Evolutionary conservation across 495 filamentous ascomycete species (phyloP), one percentile per base, ranked within the genome.

Genomic region (Lasiosphaeria ovina): DNA sequence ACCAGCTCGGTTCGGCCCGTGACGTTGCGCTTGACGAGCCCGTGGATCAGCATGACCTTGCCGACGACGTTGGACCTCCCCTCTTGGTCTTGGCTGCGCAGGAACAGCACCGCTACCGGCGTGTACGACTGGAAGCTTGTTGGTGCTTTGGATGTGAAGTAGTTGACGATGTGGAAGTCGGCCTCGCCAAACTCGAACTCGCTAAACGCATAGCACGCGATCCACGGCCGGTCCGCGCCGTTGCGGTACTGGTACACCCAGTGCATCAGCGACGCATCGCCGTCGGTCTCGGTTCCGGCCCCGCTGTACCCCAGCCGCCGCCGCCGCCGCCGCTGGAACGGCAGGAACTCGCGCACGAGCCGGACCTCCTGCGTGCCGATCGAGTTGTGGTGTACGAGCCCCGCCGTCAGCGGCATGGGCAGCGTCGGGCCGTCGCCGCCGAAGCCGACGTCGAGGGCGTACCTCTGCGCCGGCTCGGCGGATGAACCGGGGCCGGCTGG

Each of bases 211-310:
- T 89, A 90, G 54, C 79, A 79, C 0, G 77, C 70, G 50, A 79
- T 73, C 83, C 86, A 91, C 36, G 74, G 70, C 51, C 68, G 64
- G 1, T 72, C 69, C 0, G 65, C 44, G 8, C 70, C 62, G 59
- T 83, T 79, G 0, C 82, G 76, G 66, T 82, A 81, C 73, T 90
- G 80, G 58, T 85, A 88, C 38, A 89, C 77, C 87, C 86, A 90
- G 33, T 83, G 65, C 56, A 79, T 78, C 24, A 24, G 24, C 24
- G 24, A 24, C 24, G 24, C 24, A 24, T 24, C 24, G 24, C 24
- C 24, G 24, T 24, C 24, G 24, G 24, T 24, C 24, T 24, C 24
- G 24, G 33, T 80, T 3, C 49, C 70, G 61, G 36, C 68, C 4
- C 58, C 62, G 48, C 55, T 70, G 65, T 75, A 24, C 24, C 24